Conservation (phyloP, 768 basidiomycete species). For the Leucocoprinus leucothites region DNA sequence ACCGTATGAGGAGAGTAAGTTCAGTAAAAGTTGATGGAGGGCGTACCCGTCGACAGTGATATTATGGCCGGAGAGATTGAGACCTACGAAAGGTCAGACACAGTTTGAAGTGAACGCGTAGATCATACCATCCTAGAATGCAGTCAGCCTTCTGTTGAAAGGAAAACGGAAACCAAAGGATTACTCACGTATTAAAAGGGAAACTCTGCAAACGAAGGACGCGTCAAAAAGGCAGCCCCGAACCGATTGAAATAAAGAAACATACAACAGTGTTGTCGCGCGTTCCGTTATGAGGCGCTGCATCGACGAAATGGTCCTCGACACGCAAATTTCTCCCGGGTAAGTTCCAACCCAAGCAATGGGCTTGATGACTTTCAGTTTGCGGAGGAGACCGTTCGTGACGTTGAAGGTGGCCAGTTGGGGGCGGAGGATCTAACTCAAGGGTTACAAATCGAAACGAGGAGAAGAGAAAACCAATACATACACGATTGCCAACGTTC, state of each 20-base stretch:
- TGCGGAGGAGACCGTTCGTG: constrained; percentile 32
- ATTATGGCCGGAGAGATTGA: constrained; percentile 36
- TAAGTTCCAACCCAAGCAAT: constrained; percentile 46
- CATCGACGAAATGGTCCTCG: constrained; percentile 38
- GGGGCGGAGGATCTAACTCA: constrained; percentile 35
- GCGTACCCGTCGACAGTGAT: constrained; percentile 36
- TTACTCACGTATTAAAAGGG: constrained; percentile 41
- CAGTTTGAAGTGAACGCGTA: background rate
- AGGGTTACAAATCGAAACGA: background rate
- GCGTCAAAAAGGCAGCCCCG: too few species aligned
- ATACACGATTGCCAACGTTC: constrained; percentile 40
- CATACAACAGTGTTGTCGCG: constrained; percentile 31
- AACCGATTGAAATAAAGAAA: background rate
- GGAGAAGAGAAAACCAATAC: constrained; percentile 8
- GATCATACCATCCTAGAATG: constrained; percentile 11
- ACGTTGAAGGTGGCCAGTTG: constrained; percentile 48
- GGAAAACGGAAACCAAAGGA: background rate
- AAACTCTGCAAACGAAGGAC: constrained; percentile 25
- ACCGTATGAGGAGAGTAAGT: background rate
- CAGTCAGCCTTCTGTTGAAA: background rate
- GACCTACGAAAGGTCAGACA: constrained; percentile 17
- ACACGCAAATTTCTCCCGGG: constrained; percentile 36
- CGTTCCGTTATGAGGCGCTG: constrained; percentile 35
- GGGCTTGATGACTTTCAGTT: constrained; percentile 44
- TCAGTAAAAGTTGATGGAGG: too few species aligned